Base-by-base conservation (phyloP, 441 rosid species). In the Aquilaria agallochum region DNA sequence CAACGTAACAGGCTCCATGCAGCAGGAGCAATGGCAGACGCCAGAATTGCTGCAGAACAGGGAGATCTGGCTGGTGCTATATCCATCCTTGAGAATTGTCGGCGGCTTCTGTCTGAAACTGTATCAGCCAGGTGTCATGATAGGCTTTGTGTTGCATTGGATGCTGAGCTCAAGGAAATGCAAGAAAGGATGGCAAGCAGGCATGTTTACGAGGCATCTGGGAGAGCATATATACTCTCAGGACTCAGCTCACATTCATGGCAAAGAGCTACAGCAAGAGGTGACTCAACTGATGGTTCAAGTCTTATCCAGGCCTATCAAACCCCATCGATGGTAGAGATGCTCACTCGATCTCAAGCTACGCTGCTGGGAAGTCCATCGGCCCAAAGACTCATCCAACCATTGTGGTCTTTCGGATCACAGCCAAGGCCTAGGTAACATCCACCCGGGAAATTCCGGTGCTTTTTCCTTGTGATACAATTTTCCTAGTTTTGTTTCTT, bases 241-340 rank as follows among this genome's bases (percentile, higher is more conserved):
- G 99, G 99, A 58, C 87, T 95, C 51, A 95, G 98, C 78, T 95
- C 99, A 5, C 99, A 95, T 59, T 95, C 98, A n/a, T 92, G 99
- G 99, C 99, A 95, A 75, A 80, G 99, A 80, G 98, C 99, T 27
- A 95, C 98, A 11, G 78, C 98, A n/a, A 86, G 99, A 78, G 99
- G 99, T 15, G 95, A 92, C 76, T 88, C 98, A 59, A 86, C 93
- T 0, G 96, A 90, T 1, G 83, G 92, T 32, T 85, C 89, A 27
- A 95, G 96, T 76, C 82, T 95, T 50, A 76, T 87, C 34, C 97
- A 85, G 46, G 74, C 95, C 12, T 95, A 95, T 66, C 97, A 87
- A 65, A 92, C 99, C 12, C 99, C 95, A 31, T 90, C 91, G 8
- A 95, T 95, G 99, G 75, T 84, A 6, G 90, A 95, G 81, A 92